These are phyloP conservation scores for Rheum nobile DNA, from an alignment of 148 eudicot species.

Conservation along the genomic window DNA sequence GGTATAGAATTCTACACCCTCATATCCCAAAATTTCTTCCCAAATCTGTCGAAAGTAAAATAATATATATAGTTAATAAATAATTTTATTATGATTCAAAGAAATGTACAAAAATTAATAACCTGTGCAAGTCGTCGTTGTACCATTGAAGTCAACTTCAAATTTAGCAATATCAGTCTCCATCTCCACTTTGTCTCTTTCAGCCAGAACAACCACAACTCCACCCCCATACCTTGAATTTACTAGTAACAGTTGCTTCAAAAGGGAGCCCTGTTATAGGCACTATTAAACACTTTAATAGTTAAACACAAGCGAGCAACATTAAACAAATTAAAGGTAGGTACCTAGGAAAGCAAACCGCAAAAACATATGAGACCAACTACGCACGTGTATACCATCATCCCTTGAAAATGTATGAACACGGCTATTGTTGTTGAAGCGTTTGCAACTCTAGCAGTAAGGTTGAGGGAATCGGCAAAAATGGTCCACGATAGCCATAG, in stretches of 20 bases:
- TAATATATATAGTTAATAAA: background rate
- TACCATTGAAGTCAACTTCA: background rate
- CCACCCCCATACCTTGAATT: background rate
- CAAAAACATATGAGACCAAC: background rate
- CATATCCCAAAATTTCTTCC: slow-evolving; percentile 88
- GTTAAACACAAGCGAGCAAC: too few species aligned
- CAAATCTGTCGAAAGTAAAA: slow-evolving; percentile 46
- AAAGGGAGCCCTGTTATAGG: background rate
- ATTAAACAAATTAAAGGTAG: too few species aligned
- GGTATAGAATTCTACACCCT: slow-evolving; percentile 82
- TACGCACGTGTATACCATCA: background rate
- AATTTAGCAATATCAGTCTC: background rate
- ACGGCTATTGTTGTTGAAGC: background rate
- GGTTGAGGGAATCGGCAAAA: background rate
- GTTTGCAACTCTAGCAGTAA: background rate
- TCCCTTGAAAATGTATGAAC: background rate
- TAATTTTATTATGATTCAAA: too few species aligned
- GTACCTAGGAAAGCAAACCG: too few species aligned
- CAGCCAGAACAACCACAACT: background rate
- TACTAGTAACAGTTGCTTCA: background rate
- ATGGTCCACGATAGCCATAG: background rate
- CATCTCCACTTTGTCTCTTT: background rate
- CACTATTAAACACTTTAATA: too few species aligned
- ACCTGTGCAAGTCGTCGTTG: background rate
- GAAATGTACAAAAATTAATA: background rate